These are phyloP conservation scores for Knufia petricola DNA, from an alignment of 2,329 filamentous ascomycete genomes.

Conservation along the genomic window DNA sequence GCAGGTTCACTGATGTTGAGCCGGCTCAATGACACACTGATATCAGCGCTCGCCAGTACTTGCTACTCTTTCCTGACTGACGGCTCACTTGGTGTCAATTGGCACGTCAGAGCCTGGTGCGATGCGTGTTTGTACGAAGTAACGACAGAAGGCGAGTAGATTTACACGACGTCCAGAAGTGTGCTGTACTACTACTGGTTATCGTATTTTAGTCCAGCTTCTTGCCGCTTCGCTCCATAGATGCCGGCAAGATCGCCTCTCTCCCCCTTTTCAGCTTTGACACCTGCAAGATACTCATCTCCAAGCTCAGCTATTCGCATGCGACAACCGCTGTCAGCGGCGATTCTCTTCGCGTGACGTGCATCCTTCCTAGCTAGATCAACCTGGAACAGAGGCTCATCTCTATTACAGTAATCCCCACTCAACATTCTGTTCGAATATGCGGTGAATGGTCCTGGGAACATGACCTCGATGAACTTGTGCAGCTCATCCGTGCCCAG, in stretches of 20 bases:
- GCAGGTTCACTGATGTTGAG: too few relatives aligned
- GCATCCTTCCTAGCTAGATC: slow-evolving; percentile 77
- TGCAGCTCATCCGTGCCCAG: slow-evolving; percentile 62
- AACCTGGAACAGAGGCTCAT: slow-evolving; percentile 71
- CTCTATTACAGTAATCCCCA: slow-evolving; percentile 66
- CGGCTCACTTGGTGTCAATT: too few relatives aligned
- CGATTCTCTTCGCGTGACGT: slow-evolving; percentile 61
- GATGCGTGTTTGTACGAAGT: too few relatives aligned
- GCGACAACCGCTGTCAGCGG: slow-evolving; percentile 50
- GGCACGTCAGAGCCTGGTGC: too few relatives aligned
- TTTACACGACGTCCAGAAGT: too few relatives aligned
- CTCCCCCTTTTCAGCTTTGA: slow-evolving; percentile 58
- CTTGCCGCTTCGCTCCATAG: slow-evolving; percentile 68
- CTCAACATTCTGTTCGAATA: slow-evolving; percentile 66
- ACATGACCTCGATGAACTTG: slow-evolving; percentile 61
- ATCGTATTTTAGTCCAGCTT: slow-evolving; percentile 65
- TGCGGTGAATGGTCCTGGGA: slow-evolving; percentile 63
- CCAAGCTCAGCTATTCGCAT: slow-evolving; percentile 58
- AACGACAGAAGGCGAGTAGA: too few relatives aligned
- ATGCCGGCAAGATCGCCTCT: slow-evolving; percentile 69
- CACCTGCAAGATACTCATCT: slow-evolving; percentile 57
- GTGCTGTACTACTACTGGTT: slow-evolving; percentile 35
- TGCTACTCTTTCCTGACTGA: too few relatives aligned
- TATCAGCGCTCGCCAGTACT: too few relatives aligned
- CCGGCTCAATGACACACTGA: too few relatives aligned